Percentiles rank a stretch among this genome's conserved stretches.
phyloP scores from a whole-genome alignment of 768 basidiomycete species.

The Holtermanniella nyarrowii region DNA sequence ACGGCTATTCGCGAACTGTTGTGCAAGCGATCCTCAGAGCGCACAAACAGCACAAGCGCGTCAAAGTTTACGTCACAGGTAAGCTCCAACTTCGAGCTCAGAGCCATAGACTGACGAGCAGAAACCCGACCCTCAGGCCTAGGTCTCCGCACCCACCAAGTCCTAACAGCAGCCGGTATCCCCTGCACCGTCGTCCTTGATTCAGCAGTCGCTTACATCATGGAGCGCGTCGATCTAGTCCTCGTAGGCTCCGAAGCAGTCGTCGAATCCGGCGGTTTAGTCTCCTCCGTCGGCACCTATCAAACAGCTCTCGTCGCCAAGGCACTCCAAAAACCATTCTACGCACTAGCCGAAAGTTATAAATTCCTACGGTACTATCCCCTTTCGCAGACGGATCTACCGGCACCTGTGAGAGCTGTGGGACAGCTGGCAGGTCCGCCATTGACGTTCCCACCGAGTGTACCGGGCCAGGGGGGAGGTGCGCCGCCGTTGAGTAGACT shows the following conservation, averaged over 20 bases:
- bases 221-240: constrained; percentile 91
- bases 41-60: constrained; percentile 72
- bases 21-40: constrained; percentile 84
- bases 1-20: constrained; percentile 93
- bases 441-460: constrained; percentile 2
- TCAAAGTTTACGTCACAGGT: constrained; percentile 87
- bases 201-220: constrained; percentile 91
- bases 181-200: constrained; percentile 91
- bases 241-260: constrained; percentile 97
- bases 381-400: constrained; percentile 40
- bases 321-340: constrained; percentile 88
- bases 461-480: constrained; percentile 55
- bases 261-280: constrained; percentile 70
- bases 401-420: constrained; percentile 9
- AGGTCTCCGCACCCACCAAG: constrained; percentile 82
- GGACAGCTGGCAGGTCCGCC: neutral
- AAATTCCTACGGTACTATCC: constrained; percentile 97
- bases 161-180: constrained; percentile 76
- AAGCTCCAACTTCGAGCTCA: neutral
- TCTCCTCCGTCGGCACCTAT: constrained; percentile 65
- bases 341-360: constrained; percentile 90
- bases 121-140: constrained; percentile 83
- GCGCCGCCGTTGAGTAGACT: constrained; percentile 38
- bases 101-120: neutral
- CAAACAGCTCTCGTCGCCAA: constrained; percentile 95